Evolutionary conservation across 768 basidiomycete species (phyloP).

Genomic region (Suillus brevipes): DNA sequence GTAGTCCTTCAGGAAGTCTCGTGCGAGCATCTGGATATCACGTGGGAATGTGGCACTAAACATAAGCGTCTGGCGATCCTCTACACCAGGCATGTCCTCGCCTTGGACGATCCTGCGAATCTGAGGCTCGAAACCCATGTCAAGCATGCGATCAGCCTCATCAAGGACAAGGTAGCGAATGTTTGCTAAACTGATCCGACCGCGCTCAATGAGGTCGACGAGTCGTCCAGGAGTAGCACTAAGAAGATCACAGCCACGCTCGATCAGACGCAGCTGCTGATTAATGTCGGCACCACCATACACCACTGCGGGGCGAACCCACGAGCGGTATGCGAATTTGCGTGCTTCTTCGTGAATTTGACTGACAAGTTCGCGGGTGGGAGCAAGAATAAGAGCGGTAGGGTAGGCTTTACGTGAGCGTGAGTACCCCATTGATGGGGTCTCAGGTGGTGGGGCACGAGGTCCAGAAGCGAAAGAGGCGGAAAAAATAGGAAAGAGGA

Average conservation of each 20-base stretch:
- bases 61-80: conserved; percentile 97
- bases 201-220: conserved; percentile 97
- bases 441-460: conserved; percentile 59
- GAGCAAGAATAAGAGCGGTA: conserved; percentile 95
- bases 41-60: conserved; percentile 99
- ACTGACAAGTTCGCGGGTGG: conserved; percentile 97
- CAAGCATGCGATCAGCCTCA: conserved; percentile 99
- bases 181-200: conserved; percentile 93
- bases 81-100: conserved; percentile 95
- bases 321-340: conserved; percentile 98
- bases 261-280: conserved; percentile 88
- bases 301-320: conserved; percentile 98
- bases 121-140: conserved; percentile 99
- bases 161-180: conserved; percentile 98
- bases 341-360: conserved; percentile 99
- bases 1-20: conserved; percentile 97
- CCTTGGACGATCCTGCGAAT: conserved; percentile 97
- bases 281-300: conserved; percentile 99
- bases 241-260: conserved; percentile 95
- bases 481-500: conserved; percentile 98
- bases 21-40: conserved; percentile 95
- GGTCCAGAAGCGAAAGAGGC: conserved; percentile 88
- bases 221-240: conserved; percentile 97
- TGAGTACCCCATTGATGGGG: conserved; percentile 49
- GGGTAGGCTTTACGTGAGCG: conserved; percentile 90